A percentile compares a stretch with the other conserved stretches of the same genome.
phyloP scores from a whole-genome alignment of 2,329 filamentous ascomycete genomes.

The Penicillium sp. region DNA sequence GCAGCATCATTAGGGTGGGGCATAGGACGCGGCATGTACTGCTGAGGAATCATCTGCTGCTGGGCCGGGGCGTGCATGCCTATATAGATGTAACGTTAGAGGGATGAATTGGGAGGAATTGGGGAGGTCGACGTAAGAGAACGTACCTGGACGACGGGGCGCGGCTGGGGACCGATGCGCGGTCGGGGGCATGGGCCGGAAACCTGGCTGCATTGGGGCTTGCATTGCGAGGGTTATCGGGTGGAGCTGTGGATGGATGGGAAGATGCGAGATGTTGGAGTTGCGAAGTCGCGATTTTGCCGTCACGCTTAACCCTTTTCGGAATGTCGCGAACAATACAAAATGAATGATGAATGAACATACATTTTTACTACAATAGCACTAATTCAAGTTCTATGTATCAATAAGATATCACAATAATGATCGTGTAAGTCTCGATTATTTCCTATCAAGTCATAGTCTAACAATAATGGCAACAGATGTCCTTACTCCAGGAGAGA shows the following conservation, averaged over 20 bases:
- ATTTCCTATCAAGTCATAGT: conserved; percentile 24
- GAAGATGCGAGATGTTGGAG: conserved; percentile 23
- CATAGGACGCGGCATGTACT: conserved; percentile 40
- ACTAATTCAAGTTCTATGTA: background rate
- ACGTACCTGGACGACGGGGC: conserved; percentile 45
- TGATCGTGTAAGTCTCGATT: conserved; percentile 17
- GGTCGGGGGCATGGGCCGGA: conserved; percentile 43
- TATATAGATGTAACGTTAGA: conserved; percentile 15
- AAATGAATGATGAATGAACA: background rate
- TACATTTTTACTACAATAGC: background rate
- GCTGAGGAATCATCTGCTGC: conserved; percentile 41
- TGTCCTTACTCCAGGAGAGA: conserved; percentile 76
- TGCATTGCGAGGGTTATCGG: conserved; percentile 33
- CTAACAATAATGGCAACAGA: conserved; percentile 27
- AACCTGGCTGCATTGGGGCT: conserved; percentile 45
- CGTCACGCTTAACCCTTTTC: conserved; percentile 40
- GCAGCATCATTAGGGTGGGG: conserved; percentile 50
- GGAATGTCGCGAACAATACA: conserved; percentile 21
- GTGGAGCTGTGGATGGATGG: conserved; percentile 9
- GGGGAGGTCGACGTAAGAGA: conserved; percentile 17
- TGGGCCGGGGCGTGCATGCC: conserved; percentile 38
- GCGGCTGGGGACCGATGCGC: conserved; percentile 45
- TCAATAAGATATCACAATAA: background rate
- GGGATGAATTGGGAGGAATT: background rate
- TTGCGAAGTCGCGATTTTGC: conserved; percentile 37